Base-by-base conservation (phyloP, 345 rosid species). In the Sonneratia caseolaris region DNA sequence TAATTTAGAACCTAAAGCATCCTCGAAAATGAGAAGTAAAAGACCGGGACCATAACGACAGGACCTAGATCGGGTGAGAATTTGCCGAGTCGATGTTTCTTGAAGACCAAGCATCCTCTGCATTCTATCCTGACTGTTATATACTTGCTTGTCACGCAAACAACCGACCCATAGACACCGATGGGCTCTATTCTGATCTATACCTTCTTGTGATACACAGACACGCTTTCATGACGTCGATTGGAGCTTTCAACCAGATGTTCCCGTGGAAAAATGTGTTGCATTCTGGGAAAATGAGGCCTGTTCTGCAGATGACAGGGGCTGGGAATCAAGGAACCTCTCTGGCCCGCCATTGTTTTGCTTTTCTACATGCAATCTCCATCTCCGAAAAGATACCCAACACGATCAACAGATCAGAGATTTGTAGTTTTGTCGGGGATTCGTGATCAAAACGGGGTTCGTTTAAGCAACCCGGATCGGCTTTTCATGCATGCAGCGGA, bases 301-400 rank as follows among this genome's bases (percentile, higher is more conserved):
- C 70, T 68, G 64, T 68, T 87, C 86, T 24, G 72, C n/a, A 35
- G 32, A 27, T 27, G 83, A 57, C 43, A 76, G 71, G 66, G 84
- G 77, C 83, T 86, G 85, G 64, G 93, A 86, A 80, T 85, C 86
- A 55, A 95, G 87, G 59, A 91, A 89, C 81, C 93, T 88, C 76
- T 91, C 97, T 37, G 96, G 97, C 73, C 91, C 97, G 61, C 90
- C 97, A 37, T 89, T 91, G 64, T 96, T 97, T 27, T 27, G 32
- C 32, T 27, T 27, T 82, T 91, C 97, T 47, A 92, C 97, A 80
- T 91, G 97, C 27, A 95, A 68, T 76, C 42, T 89, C 97, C 99
- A 91, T 80, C 84, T 87, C 97, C 91, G 61, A 61, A 40, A n/a
- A 70, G 0, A 3, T 22, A 53, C 64, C 37, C 3, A 38, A 16